Conservation (phyloP, 2,329 filamentous ascomycete species). For the Fusarium burgessii region DNA sequence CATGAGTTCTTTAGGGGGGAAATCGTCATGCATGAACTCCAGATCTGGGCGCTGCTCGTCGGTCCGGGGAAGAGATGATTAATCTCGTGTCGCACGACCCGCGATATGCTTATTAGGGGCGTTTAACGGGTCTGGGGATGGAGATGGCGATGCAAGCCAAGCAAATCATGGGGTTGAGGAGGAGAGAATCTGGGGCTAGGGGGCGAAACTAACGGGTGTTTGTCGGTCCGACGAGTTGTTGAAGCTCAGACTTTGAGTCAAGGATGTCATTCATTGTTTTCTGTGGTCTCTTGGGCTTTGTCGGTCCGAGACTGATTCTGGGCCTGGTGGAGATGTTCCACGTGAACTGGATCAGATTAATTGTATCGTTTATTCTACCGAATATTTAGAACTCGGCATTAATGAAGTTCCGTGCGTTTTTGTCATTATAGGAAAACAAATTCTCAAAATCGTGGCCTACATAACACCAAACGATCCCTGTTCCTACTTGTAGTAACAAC, state of each 20-base stretch:
- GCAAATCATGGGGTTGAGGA: conserved; percentile 36
- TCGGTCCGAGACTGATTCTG: conserved; percentile 6
- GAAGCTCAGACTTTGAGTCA: background rate
- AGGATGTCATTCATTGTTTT: background rate
- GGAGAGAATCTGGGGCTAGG: conserved; percentile 30
- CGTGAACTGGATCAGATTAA: background rate
- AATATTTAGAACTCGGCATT: too few species aligned
- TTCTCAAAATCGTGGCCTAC: too few species aligned
- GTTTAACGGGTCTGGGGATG: conserved; percentile 13
- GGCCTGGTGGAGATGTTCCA: background rate
- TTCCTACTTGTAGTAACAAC: too few species aligned
- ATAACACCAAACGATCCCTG: too few species aligned
- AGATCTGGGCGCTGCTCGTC: conserved; percentile 9
- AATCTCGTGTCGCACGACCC: background rate
- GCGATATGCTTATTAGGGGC: background rate
- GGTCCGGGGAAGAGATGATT: conserved; percentile 9
- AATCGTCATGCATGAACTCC: conserved; percentile 11
- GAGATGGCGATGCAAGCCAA: conserved; percentile 16
- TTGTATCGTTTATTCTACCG: too few species aligned
- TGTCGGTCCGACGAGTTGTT: conserved; percentile 28
- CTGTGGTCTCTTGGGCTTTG: fast-evolving
- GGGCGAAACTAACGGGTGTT: conserved; percentile 12
- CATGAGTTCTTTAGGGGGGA: conserved; percentile 13
- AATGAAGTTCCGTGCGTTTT: too few species aligned
- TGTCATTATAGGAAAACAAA: too few species aligned